Conservation (phyloP, 176 grass and related monocot species). For the Oryza longistaminata region DNA sequence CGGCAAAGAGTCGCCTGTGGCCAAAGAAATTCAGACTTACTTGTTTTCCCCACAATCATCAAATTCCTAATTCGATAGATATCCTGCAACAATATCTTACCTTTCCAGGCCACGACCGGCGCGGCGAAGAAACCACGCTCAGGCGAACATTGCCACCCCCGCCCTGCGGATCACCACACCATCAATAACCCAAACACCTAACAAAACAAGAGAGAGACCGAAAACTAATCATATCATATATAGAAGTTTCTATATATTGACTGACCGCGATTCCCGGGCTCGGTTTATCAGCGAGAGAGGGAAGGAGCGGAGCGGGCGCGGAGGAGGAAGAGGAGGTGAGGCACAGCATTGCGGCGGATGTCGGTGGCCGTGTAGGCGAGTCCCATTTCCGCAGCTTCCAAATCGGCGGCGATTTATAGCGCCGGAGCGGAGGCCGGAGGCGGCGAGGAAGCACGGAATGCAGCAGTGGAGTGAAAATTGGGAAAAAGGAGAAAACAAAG, state of each 20-base stretch:
- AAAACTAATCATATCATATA: background rate
- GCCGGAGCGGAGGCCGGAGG: background rate
- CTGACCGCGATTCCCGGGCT: conserved; percentile 30
- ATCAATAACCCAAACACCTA: too few species aligned
- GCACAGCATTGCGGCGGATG: conserved; percentile 37
- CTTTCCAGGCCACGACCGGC: conserved; percentile 10
- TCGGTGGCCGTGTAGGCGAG: background rate
- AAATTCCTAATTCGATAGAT: background rate
- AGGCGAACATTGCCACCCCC: conserved; percentile 36
- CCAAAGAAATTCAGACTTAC: too few species aligned
- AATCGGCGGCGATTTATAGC: conserved; percentile 37
- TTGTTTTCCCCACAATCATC: background rate
- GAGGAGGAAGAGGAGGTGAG: conserved; percentile 29
- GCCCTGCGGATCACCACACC: background rate
- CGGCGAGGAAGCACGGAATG: too few species aligned
- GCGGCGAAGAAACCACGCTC: background rate
- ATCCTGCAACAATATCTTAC: background rate
- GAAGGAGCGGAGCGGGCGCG: background rate
- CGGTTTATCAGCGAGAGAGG: conserved; percentile 20
- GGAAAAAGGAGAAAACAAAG: background rate
- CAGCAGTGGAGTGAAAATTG: background rate
- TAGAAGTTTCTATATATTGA: too few species aligned
- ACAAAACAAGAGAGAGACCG: background rate
- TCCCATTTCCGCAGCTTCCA: conserved; percentile 23
- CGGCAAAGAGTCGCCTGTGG: too few species aligned